Evolutionary conservation across 75 land plant species (phyloP).

Genomic region (Sequoiadendron giganteum): DNA sequence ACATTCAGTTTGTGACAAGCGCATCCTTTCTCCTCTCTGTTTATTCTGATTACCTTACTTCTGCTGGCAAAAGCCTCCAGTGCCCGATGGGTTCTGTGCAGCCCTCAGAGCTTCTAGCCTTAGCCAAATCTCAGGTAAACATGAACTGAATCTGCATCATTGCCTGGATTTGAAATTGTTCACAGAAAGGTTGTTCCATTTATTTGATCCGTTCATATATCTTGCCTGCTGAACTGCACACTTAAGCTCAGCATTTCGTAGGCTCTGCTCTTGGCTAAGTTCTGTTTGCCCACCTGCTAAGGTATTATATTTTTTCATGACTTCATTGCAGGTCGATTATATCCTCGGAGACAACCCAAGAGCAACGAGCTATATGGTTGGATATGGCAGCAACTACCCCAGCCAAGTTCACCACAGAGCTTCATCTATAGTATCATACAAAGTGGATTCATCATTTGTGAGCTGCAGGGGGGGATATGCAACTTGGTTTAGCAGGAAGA

Average conservation of each 20-base stretch:
- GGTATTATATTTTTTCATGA: not conserved
- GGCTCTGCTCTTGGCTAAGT: not conserved
- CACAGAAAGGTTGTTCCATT: not conserved
- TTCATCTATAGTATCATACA: conserved; percentile 80
- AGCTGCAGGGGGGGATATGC: conserved; percentile 76
- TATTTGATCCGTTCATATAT: not conserved
- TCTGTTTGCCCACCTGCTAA: not conserved
- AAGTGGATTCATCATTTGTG: conserved; percentile 57
- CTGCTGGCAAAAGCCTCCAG: conserved; percentile 20
- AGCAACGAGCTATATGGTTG: conserved; percentile 96
- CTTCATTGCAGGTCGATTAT: conserved; percentile 70
- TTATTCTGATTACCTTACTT: conserved; percentile 42
- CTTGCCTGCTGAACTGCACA: no score
- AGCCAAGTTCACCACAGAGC: conserved; percentile 85
- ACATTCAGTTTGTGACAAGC: conserved; percentile 43
- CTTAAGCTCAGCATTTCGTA: not conserved
- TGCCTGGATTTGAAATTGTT: not conserved
- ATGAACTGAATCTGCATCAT: not conserved
- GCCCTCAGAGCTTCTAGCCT: conserved; percentile 28
- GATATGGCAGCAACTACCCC: conserved; percentile 77
- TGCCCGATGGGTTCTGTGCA: conserved; percentile 26
- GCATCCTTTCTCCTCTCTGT: conserved; percentile 43
- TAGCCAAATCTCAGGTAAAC: conserved; percentile 46
- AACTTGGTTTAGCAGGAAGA: conserved; percentile 56
- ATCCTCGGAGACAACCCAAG: conserved; percentile 93